These are phyloP conservation scores for Fusarium udum DNA, from an alignment of 2,329 filamentous ascomycete genomes.

Conservation along the genomic window DNA sequence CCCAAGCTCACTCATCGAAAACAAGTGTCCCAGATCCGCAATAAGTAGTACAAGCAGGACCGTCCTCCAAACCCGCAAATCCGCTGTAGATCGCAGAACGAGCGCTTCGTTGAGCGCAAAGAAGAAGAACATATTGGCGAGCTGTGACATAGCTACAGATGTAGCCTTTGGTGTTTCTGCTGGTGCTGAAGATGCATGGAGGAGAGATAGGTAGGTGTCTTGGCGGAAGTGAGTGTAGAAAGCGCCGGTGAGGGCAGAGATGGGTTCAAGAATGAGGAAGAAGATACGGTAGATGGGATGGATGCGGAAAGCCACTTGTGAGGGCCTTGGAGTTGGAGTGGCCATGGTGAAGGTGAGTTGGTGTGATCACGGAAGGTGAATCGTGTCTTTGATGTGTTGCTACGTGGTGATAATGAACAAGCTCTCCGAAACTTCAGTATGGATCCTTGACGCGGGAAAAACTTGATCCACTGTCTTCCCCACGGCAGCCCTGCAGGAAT, in stretches of 20 bases:
- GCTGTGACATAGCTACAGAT: slow-evolving; percentile 75
- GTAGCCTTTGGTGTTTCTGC: slow-evolving; percentile 64
- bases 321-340: slow-evolving; percentile 23
- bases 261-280: slow-evolving; percentile 77
- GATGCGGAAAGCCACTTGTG: slow-evolving; percentile 55
- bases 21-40: slow-evolving; percentile 81
- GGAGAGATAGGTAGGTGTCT: slow-evolving; percentile 69
- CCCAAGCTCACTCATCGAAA: slow-evolving; percentile 70
- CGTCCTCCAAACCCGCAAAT: slow-evolving; percentile 75
- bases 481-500: slow-evolving; percentile 4
- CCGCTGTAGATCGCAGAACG: slow-evolving; percentile 74
- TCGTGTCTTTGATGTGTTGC: background rate
- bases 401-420: slow-evolving; percentile 18
- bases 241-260: slow-evolving; percentile 63
- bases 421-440: slow-evolving; percentile 20
- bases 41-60: slow-evolving; percentile 74
- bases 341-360: slow-evolving; percentile 37
- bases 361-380: background rate
- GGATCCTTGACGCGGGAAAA: slow-evolving; percentile 37
- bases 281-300: slow-evolving; percentile 74
- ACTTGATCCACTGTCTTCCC: slow-evolving; percentile 39
- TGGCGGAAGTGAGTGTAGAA: slow-evolving; percentile 62
- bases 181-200: slow-evolving; percentile 61
- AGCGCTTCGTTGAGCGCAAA: slow-evolving; percentile 82
- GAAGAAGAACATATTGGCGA: slow-evolving; percentile 81